These are phyloP conservation scores for Sporisorium reilianum DNA, from an alignment of 1,284 basidiomycete genomes.

Conservation along the genomic window DNA sequence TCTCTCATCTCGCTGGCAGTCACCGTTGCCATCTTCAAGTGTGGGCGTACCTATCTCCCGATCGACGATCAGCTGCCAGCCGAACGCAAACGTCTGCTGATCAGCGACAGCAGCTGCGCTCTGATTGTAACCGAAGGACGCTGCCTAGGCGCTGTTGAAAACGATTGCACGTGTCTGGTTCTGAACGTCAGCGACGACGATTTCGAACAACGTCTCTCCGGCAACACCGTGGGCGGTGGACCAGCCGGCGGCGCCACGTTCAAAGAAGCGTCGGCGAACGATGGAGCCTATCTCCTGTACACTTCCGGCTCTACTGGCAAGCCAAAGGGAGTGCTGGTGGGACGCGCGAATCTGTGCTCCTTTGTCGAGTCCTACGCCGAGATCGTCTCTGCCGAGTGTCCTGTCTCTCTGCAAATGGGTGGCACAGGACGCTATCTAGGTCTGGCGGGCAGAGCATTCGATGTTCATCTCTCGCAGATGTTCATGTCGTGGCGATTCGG, in stretches of 20 bases:
- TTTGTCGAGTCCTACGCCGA: constrained; percentile 27
- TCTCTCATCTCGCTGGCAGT: constrained; percentile 72
- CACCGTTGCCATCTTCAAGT: constrained; percentile 73
- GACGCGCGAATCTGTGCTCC: constrained; percentile 16
- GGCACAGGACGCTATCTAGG: constrained; percentile 20
- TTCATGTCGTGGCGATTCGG: constrained; percentile 72
- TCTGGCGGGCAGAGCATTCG: constrained; percentile 71
- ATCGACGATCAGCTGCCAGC: constrained; percentile 74
- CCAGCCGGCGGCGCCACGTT: background rate
- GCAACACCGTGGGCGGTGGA: background rate
- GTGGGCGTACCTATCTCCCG: constrained; percentile 75
- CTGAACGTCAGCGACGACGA: constrained; percentile 1
- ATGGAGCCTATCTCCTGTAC: constrained; percentile 73
- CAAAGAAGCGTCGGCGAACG: background rate
- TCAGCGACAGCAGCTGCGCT: constrained; percentile 71
- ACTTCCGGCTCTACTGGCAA: constrained; percentile 73
- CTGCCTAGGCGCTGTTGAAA: constrained; percentile 12
- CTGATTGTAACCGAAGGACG: constrained; percentile 54
- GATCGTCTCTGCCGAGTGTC: constrained; percentile 20
- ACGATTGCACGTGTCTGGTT: constrained; percentile 8
- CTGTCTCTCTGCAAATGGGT: constrained; percentile 9
- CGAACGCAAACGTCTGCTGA: constrained; percentile 73
- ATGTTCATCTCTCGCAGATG: constrained; percentile 74
- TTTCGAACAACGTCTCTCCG: constrained; percentile 6
- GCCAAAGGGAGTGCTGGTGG: constrained; percentile 74